Evolutionary conservation across 768 basidiomycete species (phyloP).

Genomic region (Suillus subaureus): DNA sequence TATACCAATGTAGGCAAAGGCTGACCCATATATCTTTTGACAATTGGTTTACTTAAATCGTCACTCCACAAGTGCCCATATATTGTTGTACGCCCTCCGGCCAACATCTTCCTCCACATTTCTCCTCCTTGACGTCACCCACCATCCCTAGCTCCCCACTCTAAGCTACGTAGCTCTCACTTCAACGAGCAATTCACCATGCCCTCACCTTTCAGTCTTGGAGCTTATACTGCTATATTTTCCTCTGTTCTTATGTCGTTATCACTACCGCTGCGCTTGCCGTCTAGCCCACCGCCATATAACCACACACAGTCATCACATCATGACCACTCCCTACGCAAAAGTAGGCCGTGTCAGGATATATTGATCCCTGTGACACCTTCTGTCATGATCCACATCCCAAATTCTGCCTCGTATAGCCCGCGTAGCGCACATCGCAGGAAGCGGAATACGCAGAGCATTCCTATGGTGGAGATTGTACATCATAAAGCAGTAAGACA

Average conservation of each 20-base stretch:
- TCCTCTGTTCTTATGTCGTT: background rate
- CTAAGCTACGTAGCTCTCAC: background rate
- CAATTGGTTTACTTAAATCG: background rate
- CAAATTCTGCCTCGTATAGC: background rate
- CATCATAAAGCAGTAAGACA: background rate
- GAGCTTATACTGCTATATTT: background rate
- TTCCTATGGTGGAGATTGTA: conserved; percentile 7
- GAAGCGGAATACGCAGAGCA: conserved; percentile 1
- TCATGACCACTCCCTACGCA: background rate
- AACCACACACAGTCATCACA: background rate
- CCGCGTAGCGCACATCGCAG: background rate
- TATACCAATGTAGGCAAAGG: background rate
- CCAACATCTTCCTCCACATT: background rate
- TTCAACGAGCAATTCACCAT: background rate
- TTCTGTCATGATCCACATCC: conserved; percentile 4
- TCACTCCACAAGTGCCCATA: background rate
- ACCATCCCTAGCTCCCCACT: background rate
- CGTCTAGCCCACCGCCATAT: conserved; percentile 8
- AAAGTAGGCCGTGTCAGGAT: background rate
- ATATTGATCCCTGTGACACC: conserved; percentile 9
- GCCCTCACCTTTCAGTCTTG: background rate
- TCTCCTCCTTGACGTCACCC: background rate
- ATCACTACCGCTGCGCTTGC: background rate
- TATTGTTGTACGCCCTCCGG: background rate
- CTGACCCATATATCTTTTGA: background rate